Evolutionary conservation across 306 rosid species (phyloP).

Genomic region (Trifolium dubium): DNA sequence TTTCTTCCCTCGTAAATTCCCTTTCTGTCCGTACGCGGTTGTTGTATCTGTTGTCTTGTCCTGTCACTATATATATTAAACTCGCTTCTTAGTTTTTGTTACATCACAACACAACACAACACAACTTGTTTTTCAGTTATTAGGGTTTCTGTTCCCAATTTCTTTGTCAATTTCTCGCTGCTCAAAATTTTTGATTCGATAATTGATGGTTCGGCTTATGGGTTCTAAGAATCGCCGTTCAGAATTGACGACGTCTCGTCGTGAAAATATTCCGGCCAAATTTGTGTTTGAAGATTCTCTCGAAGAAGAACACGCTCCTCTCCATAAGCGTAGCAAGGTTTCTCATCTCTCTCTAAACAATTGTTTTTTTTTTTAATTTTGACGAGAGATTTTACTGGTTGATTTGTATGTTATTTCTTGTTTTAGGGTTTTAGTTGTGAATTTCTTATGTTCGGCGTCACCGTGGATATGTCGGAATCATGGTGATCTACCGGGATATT

Average conservation of each 20-base stretch:
- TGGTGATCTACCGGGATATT: too few species aligned
- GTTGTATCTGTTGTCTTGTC: too few species aligned
- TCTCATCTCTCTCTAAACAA: background rate
- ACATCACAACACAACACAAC: background rate
- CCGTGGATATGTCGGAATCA: too few species aligned
- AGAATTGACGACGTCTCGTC: conserved; percentile 8
- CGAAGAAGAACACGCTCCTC: conserved; percentile 66
- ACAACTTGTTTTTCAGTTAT: background rate
- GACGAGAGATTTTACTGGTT: too few species aligned
- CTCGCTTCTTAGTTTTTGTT: too few species aligned
- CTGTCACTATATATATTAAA: too few species aligned
- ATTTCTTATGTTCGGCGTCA: too few species aligned
- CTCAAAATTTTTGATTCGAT: background rate
- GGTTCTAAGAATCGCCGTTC: conserved; percentile 54
- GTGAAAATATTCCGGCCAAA: conserved; percentile 39
- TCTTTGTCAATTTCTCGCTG: background rate
- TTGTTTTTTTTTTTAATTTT: too few species aligned
- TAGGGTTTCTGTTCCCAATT: background rate
- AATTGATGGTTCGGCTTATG: conserved; percentile 67
- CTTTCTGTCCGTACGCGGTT: too few species aligned
- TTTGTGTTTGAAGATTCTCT: conserved; percentile 77
- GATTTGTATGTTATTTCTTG: too few species aligned
- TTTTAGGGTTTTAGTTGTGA: too few species aligned
- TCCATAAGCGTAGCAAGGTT: conserved; percentile 63
- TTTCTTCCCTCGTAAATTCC: too few species aligned